Conservation (phyloP, 805 yeast species). For the Naumovozyma castellii region DNA sequence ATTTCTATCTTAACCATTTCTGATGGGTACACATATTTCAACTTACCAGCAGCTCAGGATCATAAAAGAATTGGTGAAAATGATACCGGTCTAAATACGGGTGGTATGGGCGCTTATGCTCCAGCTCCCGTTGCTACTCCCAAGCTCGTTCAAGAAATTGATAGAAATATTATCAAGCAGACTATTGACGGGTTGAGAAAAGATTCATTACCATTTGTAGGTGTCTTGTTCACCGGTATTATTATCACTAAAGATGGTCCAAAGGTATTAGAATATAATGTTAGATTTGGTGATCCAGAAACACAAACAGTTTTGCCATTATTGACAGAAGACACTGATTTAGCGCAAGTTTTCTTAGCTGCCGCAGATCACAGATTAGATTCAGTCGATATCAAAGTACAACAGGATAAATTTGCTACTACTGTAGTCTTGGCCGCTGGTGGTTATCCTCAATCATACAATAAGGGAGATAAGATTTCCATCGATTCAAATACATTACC, state of each 20-base stretch:
- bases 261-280: constrained; percentile 91
- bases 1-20: constrained; percentile 82
- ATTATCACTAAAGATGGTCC: constrained; percentile 87
- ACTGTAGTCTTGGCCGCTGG: constrained; percentile 96
- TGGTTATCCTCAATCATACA: constrained; percentile 87
- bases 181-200: constrained; percentile 93
- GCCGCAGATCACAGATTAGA: constrained; percentile 92
- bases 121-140: constrained; percentile 95
- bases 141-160: constrained; percentile 56
- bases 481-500: constrained; percentile 29
- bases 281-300: constrained; percentile 98
- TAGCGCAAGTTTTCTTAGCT: constrained; percentile 86
- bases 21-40: constrained; percentile 87
- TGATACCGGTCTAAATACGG: constrained; percentile 91
- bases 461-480: constrained; percentile 77
- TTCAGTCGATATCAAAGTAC: constrained; percentile 53
- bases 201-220: constrained; percentile 92
- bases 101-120: constrained; percentile 99
- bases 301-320: constrained; percentile 93
- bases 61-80: constrained; percentile 93
- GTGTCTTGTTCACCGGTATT: constrained; percentile 89
- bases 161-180: constrained; percentile 72
- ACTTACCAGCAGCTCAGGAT: constrained; percentile 96
- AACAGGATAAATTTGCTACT: constrained; percentile 56
- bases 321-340: constrained; percentile 73